Conservation (phyloP, 1,284 basidiomycete species). For the Tilletiopsis washingtonensis region DNA sequence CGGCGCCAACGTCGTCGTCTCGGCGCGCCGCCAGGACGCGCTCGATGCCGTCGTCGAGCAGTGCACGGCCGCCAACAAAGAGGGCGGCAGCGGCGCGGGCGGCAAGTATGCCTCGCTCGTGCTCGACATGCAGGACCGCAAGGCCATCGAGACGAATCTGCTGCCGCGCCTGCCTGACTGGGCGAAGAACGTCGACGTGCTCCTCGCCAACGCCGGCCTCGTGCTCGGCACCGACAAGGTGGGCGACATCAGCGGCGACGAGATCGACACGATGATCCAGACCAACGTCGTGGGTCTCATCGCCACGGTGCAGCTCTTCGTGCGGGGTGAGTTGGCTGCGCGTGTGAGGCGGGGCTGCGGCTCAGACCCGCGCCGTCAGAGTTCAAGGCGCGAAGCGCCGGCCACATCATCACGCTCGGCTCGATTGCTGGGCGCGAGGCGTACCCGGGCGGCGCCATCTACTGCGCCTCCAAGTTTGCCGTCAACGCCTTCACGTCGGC, state of each 20-base stretch:
- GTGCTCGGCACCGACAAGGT: constrained; percentile 71
- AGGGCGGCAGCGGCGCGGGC: constrained; percentile 61
- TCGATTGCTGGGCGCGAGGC: constrained; percentile 79
- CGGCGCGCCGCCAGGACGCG: constrained; percentile 48
- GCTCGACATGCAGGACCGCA: constrained; percentile 33
- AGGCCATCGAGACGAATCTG: constrained; percentile 22
- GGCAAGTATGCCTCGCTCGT: constrained; percentile 33
- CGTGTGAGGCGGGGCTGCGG: neutral
- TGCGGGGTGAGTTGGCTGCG: constrained; percentile 3
- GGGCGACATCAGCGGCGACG: constrained; percentile 65
- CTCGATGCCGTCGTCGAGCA: constrained; percentile 48
- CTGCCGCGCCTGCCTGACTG: constrained; percentile 29
- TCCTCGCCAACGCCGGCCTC: constrained; percentile 56
- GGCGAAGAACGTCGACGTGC: constrained; percentile 39
- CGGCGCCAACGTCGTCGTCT: constrained; percentile 50
- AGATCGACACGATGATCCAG: constrained; percentile 72
- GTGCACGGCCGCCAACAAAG: constrained; percentile 63
- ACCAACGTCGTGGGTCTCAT: constrained; percentile 90
- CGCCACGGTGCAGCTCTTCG: constrained; percentile 63
- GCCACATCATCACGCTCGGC: constrained; percentile 92
- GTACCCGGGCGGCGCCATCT: constrained; percentile 57
- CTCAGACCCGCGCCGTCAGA: constrained; percentile 56
- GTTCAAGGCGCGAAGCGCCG: constrained; percentile 77
- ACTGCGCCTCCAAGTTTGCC: constrained; percentile 66
- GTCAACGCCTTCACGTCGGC: constrained; percentile 79